phyloP scores from a whole-genome alignment of 2,329 filamentous ascomycete genomes.

The Fusarium pseudoanthophilum region DNA sequence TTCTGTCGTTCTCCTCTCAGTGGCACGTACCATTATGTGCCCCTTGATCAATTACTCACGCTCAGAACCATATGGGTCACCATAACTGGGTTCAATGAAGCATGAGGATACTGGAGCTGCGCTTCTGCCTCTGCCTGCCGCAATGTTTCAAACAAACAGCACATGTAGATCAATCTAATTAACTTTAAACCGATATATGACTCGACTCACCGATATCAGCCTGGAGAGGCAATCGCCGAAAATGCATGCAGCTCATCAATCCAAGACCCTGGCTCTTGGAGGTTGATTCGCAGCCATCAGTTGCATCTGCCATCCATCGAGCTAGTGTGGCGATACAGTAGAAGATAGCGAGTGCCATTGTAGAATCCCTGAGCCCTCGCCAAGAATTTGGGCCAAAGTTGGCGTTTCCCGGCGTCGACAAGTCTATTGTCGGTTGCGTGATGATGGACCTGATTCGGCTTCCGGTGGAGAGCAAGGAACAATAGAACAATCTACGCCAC shows the following conservation, averaged over 20 bases:
- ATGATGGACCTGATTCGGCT: not conserved
- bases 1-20: conserved; percentile 1
- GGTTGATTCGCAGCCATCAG: not conserved
- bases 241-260: conserved; percentile 13
- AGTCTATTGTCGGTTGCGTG: not conserved
- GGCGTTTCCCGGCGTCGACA: not conserved
- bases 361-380: conserved; percentile 4
- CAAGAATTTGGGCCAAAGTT: not conserved
- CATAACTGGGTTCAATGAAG: not conserved
- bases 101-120: not conserved
- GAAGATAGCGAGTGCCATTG: not conserved
- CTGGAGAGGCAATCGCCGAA: conserved; percentile 18
- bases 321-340: not conserved
- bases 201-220: not conserved
- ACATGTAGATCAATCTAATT: not conserved
- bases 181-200: not conserved
- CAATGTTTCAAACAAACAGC: conserved; percentile 8
- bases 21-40: conserved; percentile 21
- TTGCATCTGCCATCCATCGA: conserved; percentile 5
- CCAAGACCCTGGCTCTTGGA: conserved; percentile 10
- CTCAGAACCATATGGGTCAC: conserved; percentile 9
- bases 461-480: conserved; percentile 1
- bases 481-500: conserved; percentile 18
- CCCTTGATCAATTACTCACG: conserved; percentile 1
- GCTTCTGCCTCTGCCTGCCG: not conserved